Base-by-base conservation (phyloP, 768 basidiomycete species). In the Polyporus arcularius region DNA sequence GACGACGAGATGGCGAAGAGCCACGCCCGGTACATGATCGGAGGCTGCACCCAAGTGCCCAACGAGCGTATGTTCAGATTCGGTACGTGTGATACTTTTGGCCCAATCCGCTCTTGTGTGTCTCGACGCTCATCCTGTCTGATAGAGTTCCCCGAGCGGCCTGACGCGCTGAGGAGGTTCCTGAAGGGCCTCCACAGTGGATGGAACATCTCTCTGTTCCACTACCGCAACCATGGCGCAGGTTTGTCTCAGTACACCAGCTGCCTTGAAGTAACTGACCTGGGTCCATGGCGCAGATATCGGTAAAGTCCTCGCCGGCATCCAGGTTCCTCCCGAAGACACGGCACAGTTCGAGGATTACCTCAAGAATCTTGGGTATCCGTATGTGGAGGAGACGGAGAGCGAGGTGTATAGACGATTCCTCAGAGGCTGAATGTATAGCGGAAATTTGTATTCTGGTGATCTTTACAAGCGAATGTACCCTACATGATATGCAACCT, bases 171-270 rank as follows among this genome's bases (percentile, higher is more conserved):
- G 58, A 86, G 92, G 45, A 92, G 90, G 65, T 99, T 98, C 79
- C 79, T 99, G 61, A 79, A 87, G 31, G 91, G 90, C 3, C 72
- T 99, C 47, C 89, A 89, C 35, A 78, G 83, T 18, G 88, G 87
- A 28, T 98, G 96, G 95, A 98, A 96, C 73, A 93, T 99, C 51
- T 90, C 94, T 1, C 73, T 99, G 64, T 99, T 98, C 78, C 97
- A 99, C 73, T 99, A 99, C 74, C 84, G 97, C 57, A 98, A 98
- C 72, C 96, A 98, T 61, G 97, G 97, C 32, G 94, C 90, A 70
- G 96, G 96, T 93, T n/a, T 11, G 55, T 32, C 14, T 40, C 26
- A 30, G 21, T 21, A 14, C 54, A 51, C 43, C 10, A 21, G 39
- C n/a, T 52, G 31, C 26, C 42, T 16, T 10, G 53, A 16, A 26